phyloP scores from a whole-genome alignment of 2,329 filamentous ascomycete species.

The Penicillium sp. region DNA sequence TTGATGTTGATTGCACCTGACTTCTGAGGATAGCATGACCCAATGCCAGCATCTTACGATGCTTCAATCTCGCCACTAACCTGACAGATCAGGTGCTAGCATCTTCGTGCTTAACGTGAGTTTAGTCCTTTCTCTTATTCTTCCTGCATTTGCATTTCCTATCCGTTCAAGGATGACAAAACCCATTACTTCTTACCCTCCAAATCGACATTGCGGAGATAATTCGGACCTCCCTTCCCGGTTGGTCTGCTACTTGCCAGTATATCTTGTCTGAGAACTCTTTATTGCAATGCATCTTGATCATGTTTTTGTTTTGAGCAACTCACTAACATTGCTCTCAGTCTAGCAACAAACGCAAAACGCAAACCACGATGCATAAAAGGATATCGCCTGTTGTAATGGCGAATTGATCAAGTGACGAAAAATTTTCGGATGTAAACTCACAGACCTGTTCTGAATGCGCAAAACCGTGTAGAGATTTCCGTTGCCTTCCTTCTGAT shows the following conservation, averaged over 20 bases:
- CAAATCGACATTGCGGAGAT: constrained; percentile 67
- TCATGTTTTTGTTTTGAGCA: constrained; percentile 1
- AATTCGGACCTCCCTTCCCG: constrained; percentile 59
- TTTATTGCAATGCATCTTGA: constrained; percentile 6
- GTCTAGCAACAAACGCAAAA: not conserved
- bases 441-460: constrained; percentile 73
- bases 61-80: constrained; percentile 13
- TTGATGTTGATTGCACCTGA: constrained; percentile 3
- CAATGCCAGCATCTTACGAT: constrained; percentile 2
- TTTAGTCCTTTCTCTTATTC: constrained; percentile 12
- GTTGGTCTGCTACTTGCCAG: constrained; percentile 70
- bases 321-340: constrained; percentile 3
- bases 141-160: not conserved
- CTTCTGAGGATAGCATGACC: constrained; percentile 1
- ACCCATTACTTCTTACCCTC: constrained; percentile 60
- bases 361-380: not conserved
- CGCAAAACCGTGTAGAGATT: constrained; percentile 95
- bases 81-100: constrained; percentile 13
- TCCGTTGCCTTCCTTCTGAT: constrained; percentile 99
- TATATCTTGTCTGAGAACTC: constrained; percentile 62
- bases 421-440: constrained; percentile 99
- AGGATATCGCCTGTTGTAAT: constrained; percentile 3
- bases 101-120: constrained; percentile 18
- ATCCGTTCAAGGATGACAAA: constrained; percentile 57
- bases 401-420: constrained; percentile 53